Conservation (phyloP, 2,329 filamentous ascomycete genomes). For the Colletotrichum ledebouriae region DNA sequence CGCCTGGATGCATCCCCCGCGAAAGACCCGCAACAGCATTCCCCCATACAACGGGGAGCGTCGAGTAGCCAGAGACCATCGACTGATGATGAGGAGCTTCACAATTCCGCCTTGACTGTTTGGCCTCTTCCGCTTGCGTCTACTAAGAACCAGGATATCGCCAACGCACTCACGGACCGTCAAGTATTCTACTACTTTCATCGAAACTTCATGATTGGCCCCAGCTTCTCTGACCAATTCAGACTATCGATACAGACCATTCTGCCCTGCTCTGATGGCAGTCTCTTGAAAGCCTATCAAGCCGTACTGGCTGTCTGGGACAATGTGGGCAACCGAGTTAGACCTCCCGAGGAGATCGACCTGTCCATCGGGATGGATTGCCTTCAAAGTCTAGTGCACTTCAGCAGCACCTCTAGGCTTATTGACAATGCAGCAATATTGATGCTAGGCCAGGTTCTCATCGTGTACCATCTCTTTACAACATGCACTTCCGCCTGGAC, state of each 20-base stretch:
- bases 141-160: neutral
- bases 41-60: too few relatives aligned
- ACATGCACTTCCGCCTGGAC: conserved; percentile 7
- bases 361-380: neutral
- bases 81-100: too few relatives aligned
- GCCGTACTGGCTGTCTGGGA: conserved; percentile 10
- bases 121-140: neutral
- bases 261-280: neutral
- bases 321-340: neutral
- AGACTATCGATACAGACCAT: conserved; percentile 3
- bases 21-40: too few relatives aligned
- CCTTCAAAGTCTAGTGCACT: neutral
- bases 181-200: conserved; percentile 10
- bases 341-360: neutral
- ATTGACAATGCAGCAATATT: conserved; percentile 3
- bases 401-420: neutral
- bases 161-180: conserved; percentile 6
- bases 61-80: too few relatives aligned
- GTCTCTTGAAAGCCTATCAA: conserved; percentile 1
- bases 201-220: conserved; percentile 11
- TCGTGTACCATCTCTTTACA: conserved; percentile 8
- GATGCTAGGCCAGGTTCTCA: conserved; percentile 10
- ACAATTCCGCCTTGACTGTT: too few relatives aligned
- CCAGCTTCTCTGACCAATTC: conserved; percentile 3
- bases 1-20: neutral